Evolutionary conservation across 2,329 filamentous ascomycete genomes (phyloP), one percentile per base, ranked within the genome.

Genomic region (Huntiella bhutanensis): DNA sequence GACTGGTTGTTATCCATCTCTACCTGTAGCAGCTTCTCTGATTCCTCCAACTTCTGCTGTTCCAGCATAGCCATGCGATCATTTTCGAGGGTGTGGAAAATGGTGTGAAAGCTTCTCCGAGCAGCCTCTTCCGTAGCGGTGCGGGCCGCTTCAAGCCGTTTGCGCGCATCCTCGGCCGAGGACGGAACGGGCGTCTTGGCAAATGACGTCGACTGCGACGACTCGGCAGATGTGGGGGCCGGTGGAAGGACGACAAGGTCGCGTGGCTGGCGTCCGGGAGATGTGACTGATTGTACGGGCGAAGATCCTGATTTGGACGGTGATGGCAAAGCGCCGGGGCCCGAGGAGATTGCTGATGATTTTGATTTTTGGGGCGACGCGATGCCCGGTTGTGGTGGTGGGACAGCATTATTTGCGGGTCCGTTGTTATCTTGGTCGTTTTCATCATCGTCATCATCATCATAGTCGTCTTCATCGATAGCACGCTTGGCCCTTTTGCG

Each of bases 1-100:
- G 66, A 67, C 47, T 62, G 71, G 46, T 71, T 73, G 56, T 77
- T 72, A 45, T 87, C 86, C 70, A 94, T 91, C 63, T 98, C 91
- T 11, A 87, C 87, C 60, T 96, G 88, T 7, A 96, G 80, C 59
- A 93, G 86, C 59, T 92, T 82, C 60, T 98, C 91, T 1, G 92
- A 86, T 60, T 96, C 91, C 58, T 98, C 91, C 19, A 98, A 71
- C 60, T 88, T 85, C 61, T 96, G 86, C 62, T 98, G 91, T 61
- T 98, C 91, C 48, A 96, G 64, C 91, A 98, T 96, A 42, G 91
- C 91, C 55, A 88, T 85, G 47, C 84, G 76, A 59, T 98, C 91
- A 59, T 88, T 91, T 62, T 98, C 91, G 32, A 96, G 70, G 1
- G 91, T 95, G 61, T 94, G 88, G 62, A 96, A 93, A 53, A 94